Base-by-base conservation (phyloP, 2,329 filamentous ascomycete species). In the Trichophyton mentagrophytes region DNA sequence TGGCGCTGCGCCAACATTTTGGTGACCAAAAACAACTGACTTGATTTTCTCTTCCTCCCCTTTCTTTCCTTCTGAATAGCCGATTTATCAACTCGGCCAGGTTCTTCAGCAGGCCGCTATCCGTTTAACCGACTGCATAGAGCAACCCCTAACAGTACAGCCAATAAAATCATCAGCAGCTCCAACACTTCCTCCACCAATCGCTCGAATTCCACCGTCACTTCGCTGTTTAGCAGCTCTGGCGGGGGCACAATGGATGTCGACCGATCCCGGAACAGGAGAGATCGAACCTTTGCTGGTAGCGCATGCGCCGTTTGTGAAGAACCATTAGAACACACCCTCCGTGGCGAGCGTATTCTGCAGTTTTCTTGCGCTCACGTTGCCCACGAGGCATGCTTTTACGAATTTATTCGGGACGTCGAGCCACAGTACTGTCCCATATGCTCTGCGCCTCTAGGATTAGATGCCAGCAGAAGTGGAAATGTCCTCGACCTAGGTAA, bases 311-410 rank as follows among this genome's bases (percentile, higher is more conserved):
- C 91, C 58, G 91, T 96, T 15, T 99, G 93, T 72, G 93, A 99
- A 73, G 93, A 99, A 76, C 91, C 91, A 2, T 78, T 99, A 64
- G 93, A 97, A 74, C 92, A 97, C 73, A 99, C 90, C 2, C 80
- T 99, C 55, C 88, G 89, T 58, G 93, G 93, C 62, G 93, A 99
- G 77, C 85, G 90, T 66, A 90, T 99, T 64, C 79, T 99, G 60
- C 93, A 97, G 72, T 93, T 99, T 69, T 95, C 91, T 4, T 99
- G 93, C 75, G 84, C 86, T n/a, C 93, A 99, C 74, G 92, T 99
- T 63, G 90, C 92, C 9, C 93, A 99, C 72, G 93, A 97, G 74
- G 93, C 92, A 40, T 99, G 93, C 76, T 97, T 99, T 72, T 97
- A 97, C 76, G 93, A 99, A 74, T 96, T 95, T 71, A 95, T 99